Base-by-base conservation (phyloP, 2,329 filamentous ascomycete species). In the Exophiala bonariae region DNA sequence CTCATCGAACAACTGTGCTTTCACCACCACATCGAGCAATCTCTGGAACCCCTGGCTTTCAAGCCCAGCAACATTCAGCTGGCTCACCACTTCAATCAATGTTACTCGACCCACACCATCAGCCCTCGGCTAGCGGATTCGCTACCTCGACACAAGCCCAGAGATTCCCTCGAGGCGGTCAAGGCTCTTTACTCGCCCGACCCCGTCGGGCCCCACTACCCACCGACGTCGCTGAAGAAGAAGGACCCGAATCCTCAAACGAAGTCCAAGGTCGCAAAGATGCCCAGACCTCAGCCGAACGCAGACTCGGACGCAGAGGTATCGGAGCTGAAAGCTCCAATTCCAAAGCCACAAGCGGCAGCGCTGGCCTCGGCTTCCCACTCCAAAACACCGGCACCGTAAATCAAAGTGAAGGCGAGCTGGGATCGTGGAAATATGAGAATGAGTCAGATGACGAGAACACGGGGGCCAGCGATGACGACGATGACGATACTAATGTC, bases 61-160 rank as follows among this genome's bases (percentile, higher is more conserved):
- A 28, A 23, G 36, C 45, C 22, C 43, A 47, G 38, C 35, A 35
- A 36, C 42, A 43, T n/a, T 60, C 64, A 14, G 59, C 57, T 34
- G 58, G 56, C 18, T 72, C 71, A 2, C 70, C 68, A 10, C 61
- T 66, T 11, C 65, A 68, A 9, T 74, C 71, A 7, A 61, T 74
- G 17, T 64, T 74, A n/a, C 65, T 74, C 13, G 71, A 74, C 52
- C 70, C 70, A 19, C 71, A 72, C 49, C 70, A 74, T 50, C 71
- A 74, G 46, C 71, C 71, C 10, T 67, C n/a, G 65, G 63, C 8
- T 64, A 70, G 54, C 62, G 68, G 46, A 16, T 62, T 48, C 47
- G 48, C 44, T 47, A 49, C 36, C 6, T 55, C 52, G 16, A 49
- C 49, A 18, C 49, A 52, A 28, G 37, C 49, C 14, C 19, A 44